A percentile compares a stretch with the other conserved stretches of the same genome.
These are phyloP conservation scores for Coemansia sp. DNA, from an alignment of 192 early-diverging fungal species.

Conservation along the genomic window DNA sequence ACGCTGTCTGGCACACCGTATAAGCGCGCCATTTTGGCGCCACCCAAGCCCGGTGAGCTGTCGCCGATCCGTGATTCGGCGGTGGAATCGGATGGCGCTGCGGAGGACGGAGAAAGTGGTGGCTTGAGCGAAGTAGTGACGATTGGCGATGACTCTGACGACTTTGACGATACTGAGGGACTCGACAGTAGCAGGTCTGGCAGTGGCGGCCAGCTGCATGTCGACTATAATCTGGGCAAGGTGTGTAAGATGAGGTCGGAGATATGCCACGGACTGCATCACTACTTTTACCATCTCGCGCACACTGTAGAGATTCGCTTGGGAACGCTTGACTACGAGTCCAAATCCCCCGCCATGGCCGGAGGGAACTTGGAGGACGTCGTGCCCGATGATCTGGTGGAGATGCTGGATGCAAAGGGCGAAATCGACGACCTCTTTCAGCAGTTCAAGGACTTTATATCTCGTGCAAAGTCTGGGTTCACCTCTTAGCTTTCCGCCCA, in stretches of 20 bases:
- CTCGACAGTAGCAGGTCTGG: background rate
- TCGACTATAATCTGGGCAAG: conserved; percentile 32
- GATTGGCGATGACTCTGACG: conserved; percentile 5
- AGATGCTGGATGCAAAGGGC: conserved; percentile 31
- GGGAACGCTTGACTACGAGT: conserved; percentile 1
- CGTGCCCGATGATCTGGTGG: conserved; percentile 38
- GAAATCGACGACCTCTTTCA: conserved; percentile 22
- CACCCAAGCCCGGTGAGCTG: conserved; percentile 16
- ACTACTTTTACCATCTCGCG: conserved; percentile 41
- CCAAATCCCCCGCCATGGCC: background rate
- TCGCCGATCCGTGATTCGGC: background rate
- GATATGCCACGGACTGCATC: conserved; percentile 46
- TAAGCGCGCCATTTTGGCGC: conserved; percentile 22
- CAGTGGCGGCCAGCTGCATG: background rate
- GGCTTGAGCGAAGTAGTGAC: background rate
- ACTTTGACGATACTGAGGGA: background rate
- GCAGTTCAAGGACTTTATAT: conserved; percentile 25
- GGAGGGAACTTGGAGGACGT: background rate
- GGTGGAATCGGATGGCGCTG: background rate
- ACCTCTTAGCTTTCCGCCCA: conserved; percentile 12
- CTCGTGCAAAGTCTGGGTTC: conserved; percentile 38
- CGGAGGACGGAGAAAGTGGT: background rate
- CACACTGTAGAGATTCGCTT: conserved; percentile 20
- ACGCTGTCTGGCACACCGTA: conserved; percentile 33
- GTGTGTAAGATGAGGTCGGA: conserved; percentile 36